These are phyloP conservation scores for Ailanthus altissimus DNA, from an alignment of 345 rosid species.

Conservation along the genomic window DNA sequence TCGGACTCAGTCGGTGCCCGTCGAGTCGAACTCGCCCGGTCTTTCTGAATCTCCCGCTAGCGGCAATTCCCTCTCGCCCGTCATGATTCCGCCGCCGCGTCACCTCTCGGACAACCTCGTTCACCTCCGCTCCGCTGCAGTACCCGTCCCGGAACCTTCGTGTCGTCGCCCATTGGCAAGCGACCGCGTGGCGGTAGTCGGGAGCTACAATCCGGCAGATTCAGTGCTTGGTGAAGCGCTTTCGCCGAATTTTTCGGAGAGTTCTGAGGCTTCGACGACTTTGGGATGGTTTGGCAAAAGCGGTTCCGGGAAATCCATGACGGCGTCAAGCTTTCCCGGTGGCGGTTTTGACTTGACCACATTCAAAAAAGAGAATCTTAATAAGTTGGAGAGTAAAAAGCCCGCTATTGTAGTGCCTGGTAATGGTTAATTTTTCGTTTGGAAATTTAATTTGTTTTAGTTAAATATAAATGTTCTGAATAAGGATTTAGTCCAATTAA, in stretches of 20 bases:
- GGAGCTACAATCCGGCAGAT: slow-evolving; percentile 66
- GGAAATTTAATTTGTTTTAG: not conserved
- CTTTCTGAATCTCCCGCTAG: slow-evolving; percentile 52
- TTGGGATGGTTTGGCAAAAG: slow-evolving; percentile 53
- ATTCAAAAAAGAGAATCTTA: slow-evolving; percentile 21
- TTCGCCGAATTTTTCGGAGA: slow-evolving; percentile 49
- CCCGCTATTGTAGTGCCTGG: slow-evolving; percentile 31
- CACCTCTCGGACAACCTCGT: slow-evolving; percentile 58
- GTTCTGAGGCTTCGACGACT: slow-evolving; percentile 55
- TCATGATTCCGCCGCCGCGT: slow-evolving; percentile 76
- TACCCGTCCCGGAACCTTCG: slow-evolving; percentile 51
- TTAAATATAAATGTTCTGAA: too few relatives aligned
- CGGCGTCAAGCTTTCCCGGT: slow-evolving; percentile 65
- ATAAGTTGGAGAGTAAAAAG: slow-evolving; percentile 19
- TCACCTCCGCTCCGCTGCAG: slow-evolving; percentile 50
- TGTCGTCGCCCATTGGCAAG: slow-evolving; percentile 32
- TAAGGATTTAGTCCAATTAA: not conserved
- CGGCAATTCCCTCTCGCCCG: slow-evolving; percentile 54
- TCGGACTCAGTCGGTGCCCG: slow-evolving; percentile 55
- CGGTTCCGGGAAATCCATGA: slow-evolving; percentile 48
- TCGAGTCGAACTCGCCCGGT: slow-evolving; percentile 42
- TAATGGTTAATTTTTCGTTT: slow-evolving; percentile 12
- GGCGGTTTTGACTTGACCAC: slow-evolving; percentile 77
- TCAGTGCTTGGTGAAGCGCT: slow-evolving; percentile 54
- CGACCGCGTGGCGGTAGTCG: slow-evolving; percentile 35